Percentiles rank a stretch among this genome's conserved stretches.
These are phyloP conservation scores for Cercophora scortea DNA, from an alignment of 495 filamentous ascomycete genomes.

Conservation along the genomic window DNA sequence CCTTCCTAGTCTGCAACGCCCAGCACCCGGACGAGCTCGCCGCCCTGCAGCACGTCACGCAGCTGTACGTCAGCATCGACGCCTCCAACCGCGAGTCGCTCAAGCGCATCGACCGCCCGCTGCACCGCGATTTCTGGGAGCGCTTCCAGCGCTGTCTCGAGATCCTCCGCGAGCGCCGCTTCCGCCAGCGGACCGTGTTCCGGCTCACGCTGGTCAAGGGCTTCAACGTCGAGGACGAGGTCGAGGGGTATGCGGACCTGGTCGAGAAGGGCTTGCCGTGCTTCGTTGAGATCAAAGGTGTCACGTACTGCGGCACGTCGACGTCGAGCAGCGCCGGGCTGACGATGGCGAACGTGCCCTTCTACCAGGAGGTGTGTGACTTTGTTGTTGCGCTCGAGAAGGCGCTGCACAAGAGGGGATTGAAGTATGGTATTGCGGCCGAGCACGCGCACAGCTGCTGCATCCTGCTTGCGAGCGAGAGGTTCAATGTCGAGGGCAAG, in stretches of 20 bases:
- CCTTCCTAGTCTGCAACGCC: slow-evolving; percentile 96
- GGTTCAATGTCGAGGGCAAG: slow-evolving; percentile 63
- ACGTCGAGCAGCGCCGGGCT: slow-evolving; percentile 72
- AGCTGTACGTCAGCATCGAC: slow-evolving; percentile 93
- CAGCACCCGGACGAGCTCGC: slow-evolving; percentile 91
- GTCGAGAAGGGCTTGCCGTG: slow-evolving; percentile 77
- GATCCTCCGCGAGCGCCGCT: slow-evolving; percentile 73
- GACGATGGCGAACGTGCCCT: slow-evolving; percentile 93
- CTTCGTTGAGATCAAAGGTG: slow-evolving; percentile 92
- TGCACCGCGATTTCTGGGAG: slow-evolving; percentile 97
- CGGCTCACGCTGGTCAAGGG: slow-evolving; percentile 89
- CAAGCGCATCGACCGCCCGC: slow-evolving; percentile 77
- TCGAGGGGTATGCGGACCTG: slow-evolving; percentile 80
- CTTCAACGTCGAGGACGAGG: slow-evolving; percentile 94
- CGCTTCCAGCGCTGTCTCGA: slow-evolving; percentile 85
- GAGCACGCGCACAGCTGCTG: slow-evolving; percentile 95
- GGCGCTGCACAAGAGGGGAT: slow-evolving; percentile 56
- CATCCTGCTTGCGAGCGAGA: slow-evolving; percentile 68
- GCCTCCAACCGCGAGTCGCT: slow-evolving; percentile 85
- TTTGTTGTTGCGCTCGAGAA: slow-evolving; percentile 69
- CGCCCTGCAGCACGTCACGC: slow-evolving; percentile 72
- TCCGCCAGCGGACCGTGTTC: slow-evolving; percentile 86
- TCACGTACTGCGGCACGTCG: slow-evolving; percentile 91
- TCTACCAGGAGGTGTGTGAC: slow-evolving; percentile 75
- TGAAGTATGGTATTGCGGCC: slow-evolving; percentile 83